Conservation (phyloP, 495 filamentous ascomycete species). For the Neurospora sp. region DNA sequence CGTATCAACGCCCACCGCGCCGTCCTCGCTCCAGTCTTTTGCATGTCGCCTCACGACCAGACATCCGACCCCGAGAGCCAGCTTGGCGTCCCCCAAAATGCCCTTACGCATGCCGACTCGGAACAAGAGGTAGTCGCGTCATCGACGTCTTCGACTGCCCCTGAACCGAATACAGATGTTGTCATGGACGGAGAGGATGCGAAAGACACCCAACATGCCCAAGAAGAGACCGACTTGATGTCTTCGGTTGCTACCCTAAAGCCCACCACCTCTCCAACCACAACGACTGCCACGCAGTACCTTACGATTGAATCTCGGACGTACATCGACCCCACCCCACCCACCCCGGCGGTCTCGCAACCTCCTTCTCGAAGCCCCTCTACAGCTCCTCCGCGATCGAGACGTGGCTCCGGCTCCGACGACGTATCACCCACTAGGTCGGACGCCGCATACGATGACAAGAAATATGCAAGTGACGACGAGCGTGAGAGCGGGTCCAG, state of each 20-base stretch:
- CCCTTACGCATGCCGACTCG: not conserved
- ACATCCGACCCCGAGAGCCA: constrained; percentile 10
- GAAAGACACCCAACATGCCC: constrained; percentile 1
- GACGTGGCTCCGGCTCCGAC: constrained; percentile 19
- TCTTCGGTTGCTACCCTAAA: constrained; percentile 43
- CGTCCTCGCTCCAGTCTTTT: constrained; percentile 6
- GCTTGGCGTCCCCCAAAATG: constrained; percentile 11
- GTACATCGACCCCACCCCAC: constrained; percentile 56
- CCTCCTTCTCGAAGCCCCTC: constrained; percentile 42
- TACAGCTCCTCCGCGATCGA: constrained; percentile 22
- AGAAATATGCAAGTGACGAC: constrained; percentile 40
- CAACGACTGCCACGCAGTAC: constrained; percentile 26
- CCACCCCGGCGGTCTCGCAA: constrained; percentile 42
- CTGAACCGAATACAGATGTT: not conserved
- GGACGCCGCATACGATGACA: constrained; percentile 43
- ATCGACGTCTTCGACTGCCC: not conserved
- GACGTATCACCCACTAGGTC: constrained; percentile 50
- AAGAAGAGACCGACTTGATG: constrained; percentile 30
- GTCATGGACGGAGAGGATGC: not conserved
- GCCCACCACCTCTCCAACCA: constrained; percentile 24
- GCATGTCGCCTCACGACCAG: constrained; percentile 25
- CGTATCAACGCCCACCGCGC: not conserved
- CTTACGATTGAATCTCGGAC: constrained; percentile 29
- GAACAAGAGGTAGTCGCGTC: constrained; percentile 7
- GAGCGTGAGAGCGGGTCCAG: constrained; percentile 58